Base-by-base conservation (phyloP, 176 grass and related monocot species). In the Saccharum spontaneum region DNA sequence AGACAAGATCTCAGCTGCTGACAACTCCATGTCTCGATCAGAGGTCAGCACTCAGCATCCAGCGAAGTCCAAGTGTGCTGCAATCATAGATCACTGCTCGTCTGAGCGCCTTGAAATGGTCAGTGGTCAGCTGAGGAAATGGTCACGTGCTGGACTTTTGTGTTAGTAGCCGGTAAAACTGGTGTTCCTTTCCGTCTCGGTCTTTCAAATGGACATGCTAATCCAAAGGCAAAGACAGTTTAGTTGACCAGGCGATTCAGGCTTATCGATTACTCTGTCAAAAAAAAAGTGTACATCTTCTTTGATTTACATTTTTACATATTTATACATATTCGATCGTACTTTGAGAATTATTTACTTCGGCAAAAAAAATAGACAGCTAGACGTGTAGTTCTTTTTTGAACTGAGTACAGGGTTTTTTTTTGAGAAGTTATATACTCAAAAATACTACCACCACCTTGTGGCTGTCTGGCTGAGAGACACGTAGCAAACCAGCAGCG, bases 81-180 rank as follows among this genome's bases (percentile, higher is more conserved):
- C 67, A 11, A 44, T 30, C 65, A 28, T 24, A 54, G 6, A 69
- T 23, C 71, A 28, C 78, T 4, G 15, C 28, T 77, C 44, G 0
- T 46, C 41, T n/a, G 43, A 36, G 18, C 12, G 22, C 37, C 44
- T 84, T 73, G 84, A 87, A 79, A 82, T n/a, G 73, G 86, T 78
- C 80, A 88, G 79, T 28, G 83, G 62, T 63, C 83, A 64, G 62
- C 64, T 34, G 1, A 63, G 17, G 83, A 85, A 77, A 76, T 33
- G 71, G 55, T 89, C 71, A 34, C 57, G 33, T 76, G 26, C 24
- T 30, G 24, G 77, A 88, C 40, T 46, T 26, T 22, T 34, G 62
- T 50, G 18, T 20, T 55, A 20, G 17, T 3, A 28, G 5, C 61
- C 8, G 34, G 79, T 68, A 57, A 57, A 76, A 81, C 33, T 34